Percentiles rank a stretch among this genome's conserved stretches.
Evolutionary conservation across 768 basidiomycete species (phyloP).

Genomic region (Mycena capillaripes): DNA sequence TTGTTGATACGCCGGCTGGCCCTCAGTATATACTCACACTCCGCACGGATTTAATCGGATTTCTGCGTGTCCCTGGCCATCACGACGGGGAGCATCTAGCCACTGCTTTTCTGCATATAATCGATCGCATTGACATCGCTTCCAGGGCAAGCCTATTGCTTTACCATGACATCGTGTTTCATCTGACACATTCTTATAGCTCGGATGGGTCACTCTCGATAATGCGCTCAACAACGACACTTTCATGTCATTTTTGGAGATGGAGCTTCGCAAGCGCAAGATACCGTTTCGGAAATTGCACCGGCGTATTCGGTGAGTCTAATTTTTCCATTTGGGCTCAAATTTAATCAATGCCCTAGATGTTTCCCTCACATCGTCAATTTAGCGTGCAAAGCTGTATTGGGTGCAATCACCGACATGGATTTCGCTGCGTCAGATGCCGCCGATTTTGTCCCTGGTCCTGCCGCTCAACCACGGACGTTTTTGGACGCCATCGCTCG

Average conservation of each 20-base stretch:
- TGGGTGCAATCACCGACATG: no score
- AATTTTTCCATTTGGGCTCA: no score
- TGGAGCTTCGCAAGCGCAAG: slow-evolving; percentile 33
- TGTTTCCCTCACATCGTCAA: no score
- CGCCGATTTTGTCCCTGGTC: no score
- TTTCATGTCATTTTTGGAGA: slow-evolving; percentile 34
- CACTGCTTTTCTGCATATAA: slow-evolving; percentile 46
- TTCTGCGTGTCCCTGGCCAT: slow-evolving; percentile 49
- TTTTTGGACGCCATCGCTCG: no score
- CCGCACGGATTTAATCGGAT: slow-evolving; percentile 48
- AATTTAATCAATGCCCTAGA: no score
- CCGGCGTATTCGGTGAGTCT: no score
- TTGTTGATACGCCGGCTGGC: slow-evolving; percentile 29
- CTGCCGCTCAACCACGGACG: no score
- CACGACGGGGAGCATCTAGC: slow-evolving; percentile 56
- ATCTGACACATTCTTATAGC: slow-evolving; percentile 37
- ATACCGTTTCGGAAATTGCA: no score
- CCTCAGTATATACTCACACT: slow-evolving; percentile 28
- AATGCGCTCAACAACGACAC: slow-evolving; percentile 53
- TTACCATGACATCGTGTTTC: no score
- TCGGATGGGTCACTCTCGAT: slow-evolving; percentile 54
- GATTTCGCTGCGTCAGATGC: no score
- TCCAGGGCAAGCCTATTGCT: slow-evolving; percentile 37
- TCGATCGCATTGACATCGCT: slow-evolving; percentile 45
- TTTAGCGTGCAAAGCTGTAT: no score